Evolutionary conservation across 176 grass and related monocot genomes (phyloP).

Genomic region (Aegilops bicornis): DNA sequence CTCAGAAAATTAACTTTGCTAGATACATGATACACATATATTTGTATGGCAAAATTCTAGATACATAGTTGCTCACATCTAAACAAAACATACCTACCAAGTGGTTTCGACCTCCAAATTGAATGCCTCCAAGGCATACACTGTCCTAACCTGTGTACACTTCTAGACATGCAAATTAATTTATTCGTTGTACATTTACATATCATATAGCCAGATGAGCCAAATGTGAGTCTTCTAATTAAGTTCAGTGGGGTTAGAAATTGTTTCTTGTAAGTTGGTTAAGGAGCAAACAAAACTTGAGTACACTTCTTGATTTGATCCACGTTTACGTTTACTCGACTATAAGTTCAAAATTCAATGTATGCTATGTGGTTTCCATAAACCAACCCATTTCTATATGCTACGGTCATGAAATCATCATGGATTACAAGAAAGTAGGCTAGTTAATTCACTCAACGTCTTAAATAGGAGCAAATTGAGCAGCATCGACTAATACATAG

Average conservation of each 20-base stretch:
- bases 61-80: not conserved
- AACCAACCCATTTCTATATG: not conserved
- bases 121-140: not conserved
- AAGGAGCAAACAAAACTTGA: conserved; percentile 25
- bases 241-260: not conserved
- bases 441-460: not conserved
- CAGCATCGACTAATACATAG: not conserved
- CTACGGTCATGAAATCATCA: not conserved
- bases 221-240: not conserved
- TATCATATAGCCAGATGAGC: not conserved
- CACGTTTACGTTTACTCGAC: too few species aligned
- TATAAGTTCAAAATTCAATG: too few species aligned
- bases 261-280: conserved; percentile 7
- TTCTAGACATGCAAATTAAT: not conserved
- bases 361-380: not conserved
- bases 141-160: not conserved
- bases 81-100: not conserved
- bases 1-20: conserved; percentile 5
- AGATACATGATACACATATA: not conserved
- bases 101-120: not conserved
- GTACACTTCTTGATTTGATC: not conserved
- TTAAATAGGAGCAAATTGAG: conserved; percentile 6
- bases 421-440: not conserved
- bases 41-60: not conserved
- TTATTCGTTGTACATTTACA: conserved; percentile 2